Percentiles rank a stretch among this genome's conserved stretches.
These are phyloP conservation scores for Hypocrella siamensis DNA, from an alignment of 2,329 filamentous ascomycete genomes.

Conservation along the genomic window DNA sequence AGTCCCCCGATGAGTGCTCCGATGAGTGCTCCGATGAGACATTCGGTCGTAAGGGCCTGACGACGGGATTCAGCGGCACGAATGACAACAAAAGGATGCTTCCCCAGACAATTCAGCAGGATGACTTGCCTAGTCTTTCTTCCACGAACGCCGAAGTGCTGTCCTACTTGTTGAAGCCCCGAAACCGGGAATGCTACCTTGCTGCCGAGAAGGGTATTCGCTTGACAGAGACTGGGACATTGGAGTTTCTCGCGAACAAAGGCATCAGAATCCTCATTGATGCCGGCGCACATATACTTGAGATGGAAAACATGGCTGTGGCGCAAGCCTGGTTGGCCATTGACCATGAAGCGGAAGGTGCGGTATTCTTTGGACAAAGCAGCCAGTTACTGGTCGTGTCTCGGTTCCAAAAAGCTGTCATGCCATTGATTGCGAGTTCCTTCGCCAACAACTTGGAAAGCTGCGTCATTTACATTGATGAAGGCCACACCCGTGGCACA, in stretches of 20 bases:
- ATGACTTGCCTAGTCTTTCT: slow-evolving; percentile 36
- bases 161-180: not conserved
- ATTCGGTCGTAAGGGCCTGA: slow-evolving; percentile 12
- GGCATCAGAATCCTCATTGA: slow-evolving; percentile 34
- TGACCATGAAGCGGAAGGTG: slow-evolving; percentile 8
- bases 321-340: slow-evolving; percentile 34
- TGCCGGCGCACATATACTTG: slow-evolving; percentile 53
- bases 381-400: slow-evolving; percentile 35
- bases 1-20: too few species aligned
- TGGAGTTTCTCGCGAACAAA: not conserved
- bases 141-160: slow-evolving; percentile 52
- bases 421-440: slow-evolving; percentile 38
- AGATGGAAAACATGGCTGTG: slow-evolving; percentile 39
- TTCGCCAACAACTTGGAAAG: slow-evolving; percentile 36
- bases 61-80: slow-evolving; percentile 58
- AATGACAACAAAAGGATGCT: slow-evolving; percentile 47
- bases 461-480: slow-evolving; percentile 53
- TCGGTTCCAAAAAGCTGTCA: slow-evolving; percentile 30
- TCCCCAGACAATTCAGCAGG: slow-evolving; percentile 44
- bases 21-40: too few species aligned
- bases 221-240: not conserved
- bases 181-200: not conserved
- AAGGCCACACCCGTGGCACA: slow-evolving; percentile 53
- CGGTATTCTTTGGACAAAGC: slow-evolving; percentile 38
- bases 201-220: not conserved